Evolutionary conservation across 257 asterid species (phyloP), one percentile per base, ranked within the genome.

Genomic region (Nicotiana tomentosiformis): DNA sequence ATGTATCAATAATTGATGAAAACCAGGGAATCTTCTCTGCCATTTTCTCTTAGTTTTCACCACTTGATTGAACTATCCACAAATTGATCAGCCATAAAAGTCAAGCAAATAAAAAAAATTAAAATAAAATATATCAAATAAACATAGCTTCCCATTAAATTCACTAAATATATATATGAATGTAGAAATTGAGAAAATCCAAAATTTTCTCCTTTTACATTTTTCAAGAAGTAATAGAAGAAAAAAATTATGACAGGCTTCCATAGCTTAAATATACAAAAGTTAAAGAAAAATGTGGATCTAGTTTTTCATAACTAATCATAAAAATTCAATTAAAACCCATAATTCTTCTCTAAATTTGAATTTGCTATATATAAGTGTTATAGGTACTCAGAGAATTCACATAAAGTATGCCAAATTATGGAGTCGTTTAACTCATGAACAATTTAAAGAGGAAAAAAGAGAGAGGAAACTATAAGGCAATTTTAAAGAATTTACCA

Each of bases 11-110:
- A 85, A 78, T 83, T 77, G 87, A 77, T 83, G 83, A 81, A 84
- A 81, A 20, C 26, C 83, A 86, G 85, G 90, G 90, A 88, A 91
- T 91, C 92, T 91, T 87, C 86, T 83, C 91, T 88, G 89, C 85
- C 53, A 77, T 82, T 60, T 74, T 84, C 83, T 78, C 84, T 78
- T 82, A 81, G 78, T 87, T 83, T 86, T 86, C 81, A 87, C 83
- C 77, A 32, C 86, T 56, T 67, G 80, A 85, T 83, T 51, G 12
- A 16, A 55, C 55, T 79, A 72, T 2, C 35, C 5, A 56, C 15
- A 70, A 70, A 81, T 46, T 82, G 78, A 66, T 33, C 69, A 49
- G 51, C 32, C 4, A 15, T 17, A 57, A 46, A 77, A 37, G 77
- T 69, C 82, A 81, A 57, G 32, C 64, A 65, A 20, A 60, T 17